Base-by-base conservation (phyloP, 495 filamentous ascomycete species). In the Xylaria acuta region DNA sequence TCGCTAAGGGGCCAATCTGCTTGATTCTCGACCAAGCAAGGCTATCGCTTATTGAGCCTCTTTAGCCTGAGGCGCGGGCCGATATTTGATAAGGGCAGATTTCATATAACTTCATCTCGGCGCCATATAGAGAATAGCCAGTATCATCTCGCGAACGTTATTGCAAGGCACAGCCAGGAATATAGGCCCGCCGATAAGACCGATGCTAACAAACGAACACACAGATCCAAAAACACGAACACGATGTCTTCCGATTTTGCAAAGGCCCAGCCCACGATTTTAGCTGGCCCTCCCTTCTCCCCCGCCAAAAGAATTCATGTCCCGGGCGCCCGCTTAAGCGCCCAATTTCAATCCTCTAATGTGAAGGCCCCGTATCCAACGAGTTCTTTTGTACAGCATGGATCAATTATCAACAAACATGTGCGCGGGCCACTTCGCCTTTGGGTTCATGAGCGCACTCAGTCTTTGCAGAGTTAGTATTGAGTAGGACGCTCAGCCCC, bases 71-170 rank as follows among this genome's bases (percentile, higher is more conserved):
- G 75, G 32, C 53, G 65, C 72, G 68, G 70, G 64, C 71, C 73
- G 71, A 76, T 78, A 75, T 76, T 69, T 64, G 75, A 78, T 72
- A 59, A 69, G 72, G 74, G 53, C 41, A 66, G 71, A 70, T 64
- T 75, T 76, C 76, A 78, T 78, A 71, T 75, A 76, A 78, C 67
- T 78, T 76, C 76, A 78, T 78, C 76, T 78, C 75, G 49, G 62
- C 68, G 73, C 49, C 22, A 34, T 67, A 56, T 67, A 11, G 34
- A 67, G 43, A 73, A 68, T 73, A 54, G 64, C 67, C 62, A 51
- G 47, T 72, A 67, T 22, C 54, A 47, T 60, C 69, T 66, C 45
- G 25, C 45, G 45, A 32, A 45, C 1, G 4, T 36, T 36, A 53
- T 20, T 38, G 64, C 20, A n/a, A 53, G 9, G 1, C 43, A 25